phyloP scores from a whole-genome alignment of 1,284 basidiomycete species.

The Ganoderma lucidum region DNA sequence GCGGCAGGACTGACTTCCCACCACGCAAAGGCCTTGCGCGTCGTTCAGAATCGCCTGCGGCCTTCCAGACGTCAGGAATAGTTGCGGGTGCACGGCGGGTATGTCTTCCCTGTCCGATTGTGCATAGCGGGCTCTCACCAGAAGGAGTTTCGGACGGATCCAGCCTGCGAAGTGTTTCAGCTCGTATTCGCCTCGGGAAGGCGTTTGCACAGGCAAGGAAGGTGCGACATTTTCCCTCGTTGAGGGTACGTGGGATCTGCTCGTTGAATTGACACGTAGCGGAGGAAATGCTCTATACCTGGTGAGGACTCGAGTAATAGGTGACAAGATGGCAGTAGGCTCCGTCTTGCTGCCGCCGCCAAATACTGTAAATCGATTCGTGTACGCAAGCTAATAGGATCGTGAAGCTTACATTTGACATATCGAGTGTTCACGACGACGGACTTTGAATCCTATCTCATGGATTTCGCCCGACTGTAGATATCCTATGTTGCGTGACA shows the following conservation, averaged over 20 bases:
- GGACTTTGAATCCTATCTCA: background rate
- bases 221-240: background rate
- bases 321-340: background rate
- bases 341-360: background rate
- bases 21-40: background rate
- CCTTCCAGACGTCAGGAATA: constrained; percentile 1
- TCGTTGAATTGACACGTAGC: background rate
- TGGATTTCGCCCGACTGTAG: background rate
- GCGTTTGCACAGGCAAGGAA: background rate
- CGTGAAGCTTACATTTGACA: background rate
- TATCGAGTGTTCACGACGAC: background rate
- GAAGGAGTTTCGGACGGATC: constrained; percentile 1
- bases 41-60: background rate
- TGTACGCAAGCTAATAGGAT: background rate
- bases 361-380: background rate
- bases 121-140: constrained; percentile 6
- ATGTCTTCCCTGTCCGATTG: constrained; percentile 9
- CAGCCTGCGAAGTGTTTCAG: constrained; percentile 5
- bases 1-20: background rate
- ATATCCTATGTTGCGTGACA: background rate
- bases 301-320: background rate
- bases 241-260: background rate
- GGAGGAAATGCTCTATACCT: background rate
- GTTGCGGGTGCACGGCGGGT: background rate
- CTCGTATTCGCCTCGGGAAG: constrained; percentile 3